Evolutionary conservation across 75 land plant species (phyloP).

Genomic region (Sequoia sempervirens): DNA sequence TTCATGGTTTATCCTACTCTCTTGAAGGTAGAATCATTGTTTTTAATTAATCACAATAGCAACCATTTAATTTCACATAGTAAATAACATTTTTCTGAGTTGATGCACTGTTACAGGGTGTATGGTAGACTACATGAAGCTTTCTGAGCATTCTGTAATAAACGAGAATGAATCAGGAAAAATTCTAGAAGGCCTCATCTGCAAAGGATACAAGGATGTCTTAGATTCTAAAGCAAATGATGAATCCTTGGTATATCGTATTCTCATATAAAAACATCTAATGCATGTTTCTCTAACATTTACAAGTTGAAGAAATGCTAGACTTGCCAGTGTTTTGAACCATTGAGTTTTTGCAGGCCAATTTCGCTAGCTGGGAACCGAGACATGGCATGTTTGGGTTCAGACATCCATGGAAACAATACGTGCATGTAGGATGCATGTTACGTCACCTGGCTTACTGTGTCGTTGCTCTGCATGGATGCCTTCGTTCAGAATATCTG

Average conservation of each 20-base stretch:
- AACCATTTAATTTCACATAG: neutral
- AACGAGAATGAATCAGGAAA: constrained; percentile 3
- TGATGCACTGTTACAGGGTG: constrained; percentile 11
- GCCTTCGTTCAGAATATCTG: constrained; percentile 48
- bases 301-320: neutral
- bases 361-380: constrained; percentile 76
- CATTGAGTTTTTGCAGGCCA: constrained; percentile 33
- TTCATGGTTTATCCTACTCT: constrained; percentile 26
- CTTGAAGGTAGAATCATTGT: constrained; percentile 31
- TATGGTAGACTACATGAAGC: constrained; percentile 31
- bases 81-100: neutral
- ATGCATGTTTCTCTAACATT: no score
- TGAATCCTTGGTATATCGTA: constrained; percentile 39
- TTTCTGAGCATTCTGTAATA: constrained; percentile 1
- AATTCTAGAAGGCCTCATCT: constrained; percentile 7
- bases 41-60: neutral
- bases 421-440: constrained; percentile 43
- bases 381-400: constrained; percentile 62
- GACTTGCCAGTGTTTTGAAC: neutral
- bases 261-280: no score
- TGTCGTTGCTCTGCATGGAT: constrained; percentile 43
- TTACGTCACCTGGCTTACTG: constrained; percentile 56
- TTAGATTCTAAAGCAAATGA: constrained; percentile 47
- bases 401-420: constrained; percentile 59
- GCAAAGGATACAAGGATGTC: constrained; percentile 27